Percentiles rank a stretch among this genome's conserved stretches.
Conservation (phyloP, 176 grass and related monocot genomes). For the Oryza glaberrima region DNA sequence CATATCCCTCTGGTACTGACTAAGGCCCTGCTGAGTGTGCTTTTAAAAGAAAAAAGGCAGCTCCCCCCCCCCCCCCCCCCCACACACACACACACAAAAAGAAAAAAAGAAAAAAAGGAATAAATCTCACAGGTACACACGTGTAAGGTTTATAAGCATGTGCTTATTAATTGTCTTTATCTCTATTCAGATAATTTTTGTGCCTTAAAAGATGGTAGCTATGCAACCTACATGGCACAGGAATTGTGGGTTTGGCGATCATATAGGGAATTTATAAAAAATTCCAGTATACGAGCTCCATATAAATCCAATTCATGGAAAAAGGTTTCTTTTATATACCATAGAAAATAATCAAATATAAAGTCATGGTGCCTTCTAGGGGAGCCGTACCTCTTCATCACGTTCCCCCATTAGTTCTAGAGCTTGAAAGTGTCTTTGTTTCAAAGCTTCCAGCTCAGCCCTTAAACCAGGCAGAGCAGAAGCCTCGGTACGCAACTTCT, state of each 20-base stretch:
- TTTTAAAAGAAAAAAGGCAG: neutral
- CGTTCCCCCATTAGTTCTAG: conserved; percentile 99
- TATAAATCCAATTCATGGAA: neutral
- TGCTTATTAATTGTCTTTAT: neutral
- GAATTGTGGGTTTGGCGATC: neutral
- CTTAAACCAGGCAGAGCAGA: conserved; percentile 83
- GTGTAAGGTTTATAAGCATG: neutral
- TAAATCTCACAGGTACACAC: neutral
- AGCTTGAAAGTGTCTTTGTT: conserved; percentile 88
- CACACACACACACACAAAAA: too few relatives aligned
- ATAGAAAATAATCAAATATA: neutral
- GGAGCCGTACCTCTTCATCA: conserved; percentile 87
- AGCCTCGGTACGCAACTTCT: conserved; percentile 80
- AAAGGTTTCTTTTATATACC: neutral
- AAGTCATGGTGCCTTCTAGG: conserved; percentile 4
- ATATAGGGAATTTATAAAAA: neutral
- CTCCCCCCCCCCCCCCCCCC: neutral
- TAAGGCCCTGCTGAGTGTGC: neutral
- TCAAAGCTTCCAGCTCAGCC: conserved; percentile 88
- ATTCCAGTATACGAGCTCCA: neutral
- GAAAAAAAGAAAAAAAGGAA: too few relatives aligned
- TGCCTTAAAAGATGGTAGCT: neutral
- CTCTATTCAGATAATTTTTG: neutral
- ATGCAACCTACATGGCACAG: neutral
- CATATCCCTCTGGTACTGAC: neutral